Evolutionary conservation across 2,329 filamentous ascomycete species (phyloP).

Genomic region (Allantophomopsis cytisporea): DNA sequence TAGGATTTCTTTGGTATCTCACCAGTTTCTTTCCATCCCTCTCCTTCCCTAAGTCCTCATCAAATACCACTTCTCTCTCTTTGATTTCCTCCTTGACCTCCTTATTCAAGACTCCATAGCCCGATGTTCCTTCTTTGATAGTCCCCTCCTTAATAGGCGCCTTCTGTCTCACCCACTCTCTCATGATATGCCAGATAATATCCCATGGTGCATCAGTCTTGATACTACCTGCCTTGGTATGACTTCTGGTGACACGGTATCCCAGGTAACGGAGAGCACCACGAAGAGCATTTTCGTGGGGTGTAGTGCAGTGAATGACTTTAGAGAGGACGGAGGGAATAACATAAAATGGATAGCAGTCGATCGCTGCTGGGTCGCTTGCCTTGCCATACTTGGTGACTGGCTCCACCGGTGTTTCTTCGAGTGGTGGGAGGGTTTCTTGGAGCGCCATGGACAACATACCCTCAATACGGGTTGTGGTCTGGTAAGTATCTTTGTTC

Average conservation of each 20-base stretch:
- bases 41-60: constrained; percentile 65
- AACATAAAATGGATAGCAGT: constrained; percentile 78
- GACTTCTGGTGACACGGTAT: constrained; percentile 72
- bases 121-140: constrained; percentile 56
- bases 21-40: constrained; percentile 55
- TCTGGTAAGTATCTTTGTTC: constrained; percentile 62
- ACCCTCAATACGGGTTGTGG: constrained; percentile 68
- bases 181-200: constrained; percentile 84
- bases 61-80: constrained; percentile 48
- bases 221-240: constrained; percentile 79
- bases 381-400: constrained; percentile 21
- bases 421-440: constrained; percentile 31
- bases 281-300: constrained; percentile 64
- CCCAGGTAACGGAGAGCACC: constrained; percentile 73
- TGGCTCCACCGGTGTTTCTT: constrained; percentile 6
- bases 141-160: constrained; percentile 62
- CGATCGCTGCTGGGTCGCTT: constrained; percentile 45
- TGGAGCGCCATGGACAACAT: constrained; percentile 86
- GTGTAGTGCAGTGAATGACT: constrained; percentile 65
- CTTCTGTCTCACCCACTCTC: constrained; percentile 78
- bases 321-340: constrained; percentile 62
- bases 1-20: constrained; percentile 81
- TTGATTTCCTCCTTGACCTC: constrained; percentile 23
- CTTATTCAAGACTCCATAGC: constrained; percentile 50
- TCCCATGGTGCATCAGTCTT: constrained; percentile 90